These are phyloP conservation scores for Barbatosphaeria neglecta DNA, from an alignment of 495 filamentous ascomycete species.

Conservation along the genomic window DNA sequence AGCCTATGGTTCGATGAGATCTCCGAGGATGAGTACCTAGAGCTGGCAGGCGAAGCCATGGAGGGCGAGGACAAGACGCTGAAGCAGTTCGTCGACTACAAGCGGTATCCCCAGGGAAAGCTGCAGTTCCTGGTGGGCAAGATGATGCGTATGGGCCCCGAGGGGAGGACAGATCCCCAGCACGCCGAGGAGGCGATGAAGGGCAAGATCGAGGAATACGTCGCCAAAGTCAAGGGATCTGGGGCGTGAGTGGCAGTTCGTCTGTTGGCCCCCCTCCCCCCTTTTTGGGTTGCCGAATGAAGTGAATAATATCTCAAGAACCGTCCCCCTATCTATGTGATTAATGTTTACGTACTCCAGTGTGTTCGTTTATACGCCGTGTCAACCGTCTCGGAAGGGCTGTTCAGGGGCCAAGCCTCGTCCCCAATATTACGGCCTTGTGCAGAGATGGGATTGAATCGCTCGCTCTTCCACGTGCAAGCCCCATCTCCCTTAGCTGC, in stretches of 20 bases:
- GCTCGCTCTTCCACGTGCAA: too few species aligned
- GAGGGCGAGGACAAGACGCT: conserved; percentile 49
- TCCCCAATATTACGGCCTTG: too few species aligned
- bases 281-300: too few species aligned
- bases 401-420: too few species aligned
- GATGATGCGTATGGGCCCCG: conserved; percentile 70
- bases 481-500: too few species aligned
- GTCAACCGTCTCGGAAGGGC: too few species aligned
- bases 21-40: conserved; percentile 44
- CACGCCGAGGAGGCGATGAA: conserved; percentile 57
- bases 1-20: conserved; percentile 56
- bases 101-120: conserved; percentile 53
- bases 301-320: too few species aligned
- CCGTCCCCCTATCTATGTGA: too few species aligned
- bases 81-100: conserved; percentile 54
- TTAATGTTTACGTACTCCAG: too few species aligned
- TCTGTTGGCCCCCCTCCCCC: too few species aligned
- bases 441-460: too few species aligned
- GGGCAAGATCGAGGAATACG: conserved; percentile 15
- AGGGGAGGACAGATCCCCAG: conserved; percentile 66
- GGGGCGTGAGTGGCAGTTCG: neutral
- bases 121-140: conserved; percentile 80
- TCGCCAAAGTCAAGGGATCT: neutral
- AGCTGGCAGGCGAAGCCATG: conserved; percentile 39
- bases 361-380: too few species aligned